Evolutionary conservation across 208 protist genomes (phyloP), one percentile per base, ranked within the genome.

Genomic region (Crithidia expoeki): DNA sequence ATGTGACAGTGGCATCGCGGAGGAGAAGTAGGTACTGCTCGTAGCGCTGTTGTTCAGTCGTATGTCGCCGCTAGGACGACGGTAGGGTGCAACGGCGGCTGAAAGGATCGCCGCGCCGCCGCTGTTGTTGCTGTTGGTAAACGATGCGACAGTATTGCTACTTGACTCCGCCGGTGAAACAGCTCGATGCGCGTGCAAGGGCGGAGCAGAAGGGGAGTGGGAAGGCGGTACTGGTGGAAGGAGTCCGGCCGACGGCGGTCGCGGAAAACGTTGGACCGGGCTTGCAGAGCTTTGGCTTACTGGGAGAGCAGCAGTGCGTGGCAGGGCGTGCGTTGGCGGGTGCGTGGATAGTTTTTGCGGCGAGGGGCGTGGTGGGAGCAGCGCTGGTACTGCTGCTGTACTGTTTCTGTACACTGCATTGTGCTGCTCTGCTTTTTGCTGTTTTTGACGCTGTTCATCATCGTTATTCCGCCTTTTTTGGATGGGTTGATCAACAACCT

Each of bases 111-210:
- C n/a, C n/a, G n/a, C n/a, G n/a, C n/a, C n/a, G 25, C n/a, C 7
- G 47, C 28, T 66, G 53, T 44, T 61, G 38, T 50, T 62, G 33
- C 33, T 50, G 38, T n/a, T 46, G 5, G n/a, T 12, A 10, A 57
- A 10, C 38, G 23, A 19, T 46, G 38, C 25, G 9, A 11, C 57
- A 3, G 38, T 62, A 38, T 19, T 27, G 23, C 32, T 53, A 47
- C 11, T 55, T 2, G 60, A 55, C 1, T 25, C 30, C 7, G 32
- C 2, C n/a, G 47, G 46, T 3, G 60, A 44, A 0, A 25, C 23
- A 11, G 17, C 14, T 5, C 27, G 28, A 12, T 47, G 42, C 3
- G 60, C n/a, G 17, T 66, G 60, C 14, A 47, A n/a, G 11, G 58
- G 57, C n/a, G 57, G 57, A 21, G 58, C 12, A 27, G 60, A 19